These are phyloP conservation scores for Porphyra umbilicalis DNA, from an alignment of 31 red algal genomes.

Conservation along the genomic window DNA sequence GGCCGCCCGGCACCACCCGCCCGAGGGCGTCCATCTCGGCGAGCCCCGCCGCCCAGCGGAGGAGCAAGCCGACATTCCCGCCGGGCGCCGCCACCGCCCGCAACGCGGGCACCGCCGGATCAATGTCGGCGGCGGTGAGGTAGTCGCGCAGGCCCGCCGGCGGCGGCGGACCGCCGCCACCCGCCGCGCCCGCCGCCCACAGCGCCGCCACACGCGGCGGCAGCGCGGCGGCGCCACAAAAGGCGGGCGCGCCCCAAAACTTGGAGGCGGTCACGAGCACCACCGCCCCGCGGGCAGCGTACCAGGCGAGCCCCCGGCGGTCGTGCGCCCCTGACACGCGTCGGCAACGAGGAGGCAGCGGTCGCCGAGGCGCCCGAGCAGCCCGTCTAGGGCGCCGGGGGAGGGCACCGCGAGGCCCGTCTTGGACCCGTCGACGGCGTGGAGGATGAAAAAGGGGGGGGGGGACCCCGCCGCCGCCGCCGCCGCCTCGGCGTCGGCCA, in stretches of 20 bases:
- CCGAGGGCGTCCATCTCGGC: neutral
- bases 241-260: conserved; percentile 64
- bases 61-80: neutral
- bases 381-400: conserved; percentile 10
- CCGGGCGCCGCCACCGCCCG: neutral
- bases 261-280: conserved; percentile 55
- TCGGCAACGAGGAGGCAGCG: conserved; percentile 40
- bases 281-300: conserved; percentile 26
- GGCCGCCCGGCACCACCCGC: neutral
- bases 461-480: neutral
- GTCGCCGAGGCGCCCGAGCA: conserved; percentile 5
- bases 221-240: conserved; percentile 61
- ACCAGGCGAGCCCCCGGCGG: conserved; percentile 24
- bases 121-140: neutral
- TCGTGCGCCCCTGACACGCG: conserved; percentile 59
- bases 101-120: neutral
- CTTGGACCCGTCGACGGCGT: conserved; percentile 75
- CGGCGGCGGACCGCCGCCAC: no score
- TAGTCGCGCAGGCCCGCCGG: neutral
- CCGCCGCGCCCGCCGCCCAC: neutral
- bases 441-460: conserved; percentile 35
- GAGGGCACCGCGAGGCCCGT: conserved; percentile 53
- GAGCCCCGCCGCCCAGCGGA: neutral
- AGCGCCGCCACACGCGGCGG: neutral
- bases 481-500: conserved; percentile 4